Evolutionary conservation across 371 early-diverging fungal genomes (phyloP).

Genomic region (Actinomucor elegans): DNA sequence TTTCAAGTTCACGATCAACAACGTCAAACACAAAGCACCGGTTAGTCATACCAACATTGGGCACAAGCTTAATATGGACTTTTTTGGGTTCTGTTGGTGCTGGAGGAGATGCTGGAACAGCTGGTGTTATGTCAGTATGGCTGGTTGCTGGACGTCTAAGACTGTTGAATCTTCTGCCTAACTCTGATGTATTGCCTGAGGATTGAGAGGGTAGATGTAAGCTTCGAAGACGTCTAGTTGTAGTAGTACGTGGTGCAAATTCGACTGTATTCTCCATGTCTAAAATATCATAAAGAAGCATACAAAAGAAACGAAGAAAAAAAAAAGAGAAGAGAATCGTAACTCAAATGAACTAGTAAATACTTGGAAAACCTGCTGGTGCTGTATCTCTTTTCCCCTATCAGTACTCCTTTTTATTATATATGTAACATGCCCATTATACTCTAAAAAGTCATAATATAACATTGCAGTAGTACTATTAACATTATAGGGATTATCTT

Average conservation of each 20-base stretch:
- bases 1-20: slow-evolving; percentile 68
- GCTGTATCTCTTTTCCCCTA: no score
- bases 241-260: not conserved
- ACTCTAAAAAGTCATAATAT: no score
- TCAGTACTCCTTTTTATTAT: slow-evolving; percentile 3
- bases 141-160: slow-evolving; percentile 10
- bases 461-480: no score
- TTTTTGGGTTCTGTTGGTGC: slow-evolving; percentile 2
- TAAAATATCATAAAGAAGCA: slow-evolving; percentile 12
- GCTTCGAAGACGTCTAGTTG: slow-evolving; percentile 19
- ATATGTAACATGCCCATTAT: not conserved
- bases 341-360: no score
- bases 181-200: slow-evolving; percentile 1
- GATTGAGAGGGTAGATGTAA: slow-evolving; percentile 16
- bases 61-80: slow-evolving; percentile 65
- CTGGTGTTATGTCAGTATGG: not conserved
- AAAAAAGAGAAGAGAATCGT: not conserved
- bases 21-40: slow-evolving; percentile 77
- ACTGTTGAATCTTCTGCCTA: slow-evolving; percentile 19
- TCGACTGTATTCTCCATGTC: slow-evolving; percentile 8
- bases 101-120: not conserved
- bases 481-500: not conserved
- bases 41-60: slow-evolving; percentile 61
- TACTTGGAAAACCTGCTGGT: no score
- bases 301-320: not conserved